Base-by-base conservation (phyloP, 768 basidiomycete genomes). In the Amanita brunnescens region DNA sequence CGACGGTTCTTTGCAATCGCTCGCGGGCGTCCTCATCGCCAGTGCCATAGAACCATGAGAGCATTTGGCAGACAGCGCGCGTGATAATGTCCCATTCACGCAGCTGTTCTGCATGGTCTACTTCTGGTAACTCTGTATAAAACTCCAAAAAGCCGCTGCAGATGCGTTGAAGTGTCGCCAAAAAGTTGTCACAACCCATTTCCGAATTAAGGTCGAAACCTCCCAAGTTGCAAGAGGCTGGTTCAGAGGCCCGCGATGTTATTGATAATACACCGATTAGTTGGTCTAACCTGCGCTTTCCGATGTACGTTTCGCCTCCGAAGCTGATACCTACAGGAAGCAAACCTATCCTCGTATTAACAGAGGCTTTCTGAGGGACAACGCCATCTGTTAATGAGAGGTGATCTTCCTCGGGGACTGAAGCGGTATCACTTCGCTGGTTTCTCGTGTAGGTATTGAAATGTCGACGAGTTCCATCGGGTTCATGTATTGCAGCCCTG, bases 231-330 rank as follows among this genome's bases (percentile, higher is more conserved):
- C 67, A 64, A 12, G 61, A 51, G 1, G 55, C 56, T 2, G 75
- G 74, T 9, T 61, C 47, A 10, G 59, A 53, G 8, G 58, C 47
- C 21, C 67, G 62, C 4, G 57, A 51, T 26, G 64, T 59, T 14
- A 50, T 29, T 18, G 64, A 61, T 16, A 73, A 54, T 46, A 72
- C 46, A n/a, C 69, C 59, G 43, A 81, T 53, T 13, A 90, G 71
- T 20, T 84, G 78, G 51, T 72, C 62, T 14, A 92, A 75, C 59
- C 74, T 70, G 0, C 86, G 85, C 52, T 70, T 80, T 6, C 74
- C 76, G 39, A 83, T 72, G 55, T 80, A 85, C 5, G 82, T 78
- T 7, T 70, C 65, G 2, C 65, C 34, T 1, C 59, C 61, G 55
- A 91, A 83, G 32, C 71, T 70, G 32, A 77, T 64, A 2, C 81